phyloP scores from a whole-genome alignment of 1,139 yeast species.

The Lodderomyces beijingensis region DNA sequence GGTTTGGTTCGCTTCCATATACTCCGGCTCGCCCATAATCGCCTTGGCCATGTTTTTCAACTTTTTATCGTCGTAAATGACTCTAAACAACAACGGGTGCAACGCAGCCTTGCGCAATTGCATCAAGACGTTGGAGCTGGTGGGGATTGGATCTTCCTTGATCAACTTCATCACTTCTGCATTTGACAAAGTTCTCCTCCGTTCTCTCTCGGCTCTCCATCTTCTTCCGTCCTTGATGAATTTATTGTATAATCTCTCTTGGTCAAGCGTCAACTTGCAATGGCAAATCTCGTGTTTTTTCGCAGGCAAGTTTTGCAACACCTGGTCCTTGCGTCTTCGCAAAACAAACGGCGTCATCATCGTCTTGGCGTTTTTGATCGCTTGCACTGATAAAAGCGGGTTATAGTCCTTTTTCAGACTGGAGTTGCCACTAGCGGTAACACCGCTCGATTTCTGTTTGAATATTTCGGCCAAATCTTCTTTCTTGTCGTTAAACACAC shows the following conservation, averaged over 20 bases:
- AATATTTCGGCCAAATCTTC: constrained; percentile 81
- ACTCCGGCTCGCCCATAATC: constrained; percentile 78
- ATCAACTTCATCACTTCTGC: constrained; percentile 37
- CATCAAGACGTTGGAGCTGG: constrained; percentile 60
- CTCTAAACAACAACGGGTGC: constrained; percentile 71
- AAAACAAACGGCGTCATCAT: constrained; percentile 98
- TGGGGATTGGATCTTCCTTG: constrained; percentile 31
- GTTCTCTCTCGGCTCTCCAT: constrained; percentile 47
- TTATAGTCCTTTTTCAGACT: constrained; percentile 41
- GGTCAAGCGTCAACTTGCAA: constrained; percentile 60
- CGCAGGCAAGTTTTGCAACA: constrained; percentile 78
- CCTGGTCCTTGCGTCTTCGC: constrained; percentile 89
- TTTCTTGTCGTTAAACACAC: constrained; percentile 71
- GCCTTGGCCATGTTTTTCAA: constrained; percentile 66
- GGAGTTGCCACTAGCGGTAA: constrained; percentile 38
- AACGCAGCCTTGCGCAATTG: constrained; percentile 67
- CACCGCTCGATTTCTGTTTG: constrained; percentile 57
- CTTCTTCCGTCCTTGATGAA: constrained; percentile 47
- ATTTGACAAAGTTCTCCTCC: constrained; percentile 40
- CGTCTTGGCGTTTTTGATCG: constrained; percentile 86
- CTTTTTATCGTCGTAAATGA: constrained; percentile 48
- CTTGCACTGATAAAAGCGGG: constrained; percentile 84
- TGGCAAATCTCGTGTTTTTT: constrained; percentile 61
- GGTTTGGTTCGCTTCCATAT: constrained; percentile 65
- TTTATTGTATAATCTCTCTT: constrained; percentile 55